Percentiles rank a stretch among this genome's conserved stretches.
Conservation (phyloP, 768 basidiomycete species). For the Agaricus blazei region DNA sequence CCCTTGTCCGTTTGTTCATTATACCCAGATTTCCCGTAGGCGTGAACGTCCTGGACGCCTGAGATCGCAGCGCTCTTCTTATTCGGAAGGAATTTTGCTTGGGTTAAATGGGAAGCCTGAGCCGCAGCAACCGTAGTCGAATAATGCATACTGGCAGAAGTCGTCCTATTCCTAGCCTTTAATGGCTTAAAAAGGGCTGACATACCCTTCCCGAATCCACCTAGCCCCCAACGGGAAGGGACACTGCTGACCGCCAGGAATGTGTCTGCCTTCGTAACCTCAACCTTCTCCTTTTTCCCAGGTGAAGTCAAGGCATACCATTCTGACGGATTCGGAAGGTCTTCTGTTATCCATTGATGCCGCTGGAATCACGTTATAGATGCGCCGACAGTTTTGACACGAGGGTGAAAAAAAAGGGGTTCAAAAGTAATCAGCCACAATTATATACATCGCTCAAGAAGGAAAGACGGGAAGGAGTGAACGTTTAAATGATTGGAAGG, state of each 20-base stretch:
- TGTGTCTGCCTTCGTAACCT: conserved; percentile 74
- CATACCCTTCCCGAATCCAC: conserved; percentile 38
- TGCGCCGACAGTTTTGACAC: neutral
- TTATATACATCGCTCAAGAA: conserved; percentile 6
- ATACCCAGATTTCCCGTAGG: neutral
- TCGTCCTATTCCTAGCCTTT: conserved; percentile 6
- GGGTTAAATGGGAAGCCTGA: neutral
- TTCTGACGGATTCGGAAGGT: conserved; percentile 55
- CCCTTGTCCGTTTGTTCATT: conserved; percentile 10
- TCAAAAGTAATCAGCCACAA: conserved; percentile 7
- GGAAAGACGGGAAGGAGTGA: conserved; percentile 10
- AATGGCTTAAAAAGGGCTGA: conserved; percentile 41
- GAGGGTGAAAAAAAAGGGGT: conserved; percentile 9
- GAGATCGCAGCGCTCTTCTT: neutral
- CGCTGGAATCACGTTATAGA: conserved; percentile 28
- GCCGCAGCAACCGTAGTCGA: neutral
- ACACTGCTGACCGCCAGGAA: conserved; percentile 65
- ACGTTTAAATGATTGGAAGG: conserved; percentile 7
- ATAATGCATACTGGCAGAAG: neutral
- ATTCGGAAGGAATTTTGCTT: neutral
- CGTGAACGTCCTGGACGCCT: conserved; percentile 6
- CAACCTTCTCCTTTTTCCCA: conserved; percentile 24
- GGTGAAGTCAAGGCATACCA: conserved; percentile 58
- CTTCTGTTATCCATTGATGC: conserved; percentile 63
- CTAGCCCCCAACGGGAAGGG: conserved; percentile 59